Base-by-base conservation (phyloP, 1,284 basidiomycete species). In the Jaminaea rosea region DNA sequence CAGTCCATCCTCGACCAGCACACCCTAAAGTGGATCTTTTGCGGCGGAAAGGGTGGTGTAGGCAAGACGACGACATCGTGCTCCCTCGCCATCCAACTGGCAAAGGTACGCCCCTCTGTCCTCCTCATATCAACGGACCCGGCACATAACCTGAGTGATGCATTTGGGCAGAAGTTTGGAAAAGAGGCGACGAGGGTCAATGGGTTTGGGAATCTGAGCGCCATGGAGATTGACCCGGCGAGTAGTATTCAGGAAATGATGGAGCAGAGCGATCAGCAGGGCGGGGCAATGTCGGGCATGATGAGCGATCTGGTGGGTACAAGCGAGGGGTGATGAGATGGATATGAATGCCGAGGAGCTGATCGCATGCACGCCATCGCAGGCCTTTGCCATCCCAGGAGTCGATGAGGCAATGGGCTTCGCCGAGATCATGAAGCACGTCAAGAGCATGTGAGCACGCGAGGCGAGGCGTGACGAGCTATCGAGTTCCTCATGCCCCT, bases 381-480 rank as follows among this genome's bases (percentile, higher is more conserved):
- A n/a, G 34, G 94, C 93, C 0, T 99, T 98, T 70, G 92, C 94
- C 1, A 98, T 99, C 56, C 93, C 93, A 0, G 93, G 93, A 77
- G 93, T 99, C 1, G 93, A 99, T 72, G 93, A 99, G 76, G 93
- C 93, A 2, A 98, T 99, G 93, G 93, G 91, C 55, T 99, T 99
- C 67, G 94, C 93, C 0, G 93, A 99, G 76, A 94, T 99, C 76
- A 99, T 98, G 94, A 98, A 98, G 82, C 92, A 97, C 75, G 94
- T 99, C 76, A 97, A 98, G 77, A 94, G 89, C n/a, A 97, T 98
- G 93, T n/a, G n/a, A n/a, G n/a, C n/a, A n/a, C n/a, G n/a, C n/a
- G n/a, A n/a, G n/a, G n/a, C n/a, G n/a, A n/a, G n/a, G n/a, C n/a
- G n/a, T n/a, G n/a, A n/a, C n/a, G n/a, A n/a, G n/a, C n/a, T n/a